A percentile compares a stretch with the other conserved stretches of the same genome.
phyloP scores from a whole-genome alignment of 2,329 filamentous ascomycete genomes.

The Beauveria caledonica region DNA sequence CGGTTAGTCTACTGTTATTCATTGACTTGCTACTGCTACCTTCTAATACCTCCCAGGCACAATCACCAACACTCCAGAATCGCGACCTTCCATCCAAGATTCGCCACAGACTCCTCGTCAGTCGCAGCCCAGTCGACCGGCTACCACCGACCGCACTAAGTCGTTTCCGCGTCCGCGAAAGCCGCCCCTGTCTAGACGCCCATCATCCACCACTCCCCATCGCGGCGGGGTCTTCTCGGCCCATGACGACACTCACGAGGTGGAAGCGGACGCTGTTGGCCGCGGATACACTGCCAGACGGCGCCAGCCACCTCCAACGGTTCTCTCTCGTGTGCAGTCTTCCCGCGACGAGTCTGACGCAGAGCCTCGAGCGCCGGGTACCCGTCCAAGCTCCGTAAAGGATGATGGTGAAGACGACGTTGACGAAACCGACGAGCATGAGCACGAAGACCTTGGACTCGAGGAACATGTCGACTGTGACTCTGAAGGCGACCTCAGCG shows the following conservation, averaged over 20 bases:
- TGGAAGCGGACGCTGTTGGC: conserved; percentile 57
- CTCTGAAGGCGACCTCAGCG: conserved; percentile 68
- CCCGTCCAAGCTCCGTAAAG: conserved; percentile 10
- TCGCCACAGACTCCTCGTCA: conserved; percentile 6
- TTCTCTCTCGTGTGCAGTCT: conserved; percentile 37
- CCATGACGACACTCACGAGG: conserved; percentile 77
- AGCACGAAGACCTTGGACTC: conserved; percentile 32
- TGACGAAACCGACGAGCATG: conserved; percentile 24
- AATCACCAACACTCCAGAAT: conserved; percentile 14
- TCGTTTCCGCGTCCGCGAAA: conserved; percentile 52
- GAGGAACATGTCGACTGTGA: conserved; percentile 50
- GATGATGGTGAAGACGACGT: conserved; percentile 23
- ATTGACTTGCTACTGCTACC: neutral
- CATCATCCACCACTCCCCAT: conserved; percentile 70
- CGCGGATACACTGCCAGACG: conserved; percentile 30
- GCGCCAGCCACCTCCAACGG: conserved; percentile 23
- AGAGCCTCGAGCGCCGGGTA: conserved; percentile 20
- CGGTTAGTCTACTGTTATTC: conserved; percentile 35
- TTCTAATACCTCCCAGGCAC: conserved; percentile 22
- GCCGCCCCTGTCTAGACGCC: conserved; percentile 62
- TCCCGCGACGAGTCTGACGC: conserved; percentile 15
- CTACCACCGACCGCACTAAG: conserved; percentile 39
- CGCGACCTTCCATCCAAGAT: neutral
- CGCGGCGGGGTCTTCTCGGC: conserved; percentile 83
- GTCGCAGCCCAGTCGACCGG: conserved; percentile 27